A percentile compares a stretch with the other conserved stretches of the same genome.
These are phyloP conservation scores for Oryza officinalis DNA, from an alignment of 176 grass and related monocot genomes.

Conservation along the genomic window DNA sequence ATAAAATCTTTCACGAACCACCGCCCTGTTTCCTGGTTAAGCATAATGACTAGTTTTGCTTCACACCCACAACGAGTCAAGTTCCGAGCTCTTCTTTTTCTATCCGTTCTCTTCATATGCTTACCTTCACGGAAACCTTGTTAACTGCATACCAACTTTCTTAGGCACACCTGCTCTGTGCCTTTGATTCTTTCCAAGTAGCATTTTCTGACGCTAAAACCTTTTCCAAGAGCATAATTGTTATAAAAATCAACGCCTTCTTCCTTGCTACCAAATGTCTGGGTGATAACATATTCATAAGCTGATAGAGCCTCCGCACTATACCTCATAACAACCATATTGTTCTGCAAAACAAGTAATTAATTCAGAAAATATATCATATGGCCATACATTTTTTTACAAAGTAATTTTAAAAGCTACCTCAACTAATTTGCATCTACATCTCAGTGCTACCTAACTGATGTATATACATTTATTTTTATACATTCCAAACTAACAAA, in stretches of 20 bases:
- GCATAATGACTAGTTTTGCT: too few species aligned
- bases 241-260: slow-evolving; percentile 1
- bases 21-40: too few species aligned
- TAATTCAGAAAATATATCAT: too few species aligned
- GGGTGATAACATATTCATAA: not conserved
- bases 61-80: not conserved
- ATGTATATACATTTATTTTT: too few species aligned
- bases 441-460: too few species aligned
- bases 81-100: not conserved
- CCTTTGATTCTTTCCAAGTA: not conserved
- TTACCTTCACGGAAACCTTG: not conserved
- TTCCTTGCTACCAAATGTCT: not conserved
- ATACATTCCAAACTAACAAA: too few species aligned
- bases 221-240: not conserved
- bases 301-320: too few species aligned
- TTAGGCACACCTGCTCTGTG: not conserved
- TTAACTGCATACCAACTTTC: not conserved
- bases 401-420: too few species aligned
- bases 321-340: too few species aligned
- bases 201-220: not conserved
- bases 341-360: too few species aligned
- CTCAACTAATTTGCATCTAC: too few species aligned
- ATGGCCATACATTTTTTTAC: too few species aligned
- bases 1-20: slow-evolving; percentile 22
- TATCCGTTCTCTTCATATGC: not conserved